These are phyloP conservation scores for Bimuria novae-zelandiae DNA, from an alignment of 2,329 filamentous ascomycete genomes.

Conservation along the genomic window DNA sequence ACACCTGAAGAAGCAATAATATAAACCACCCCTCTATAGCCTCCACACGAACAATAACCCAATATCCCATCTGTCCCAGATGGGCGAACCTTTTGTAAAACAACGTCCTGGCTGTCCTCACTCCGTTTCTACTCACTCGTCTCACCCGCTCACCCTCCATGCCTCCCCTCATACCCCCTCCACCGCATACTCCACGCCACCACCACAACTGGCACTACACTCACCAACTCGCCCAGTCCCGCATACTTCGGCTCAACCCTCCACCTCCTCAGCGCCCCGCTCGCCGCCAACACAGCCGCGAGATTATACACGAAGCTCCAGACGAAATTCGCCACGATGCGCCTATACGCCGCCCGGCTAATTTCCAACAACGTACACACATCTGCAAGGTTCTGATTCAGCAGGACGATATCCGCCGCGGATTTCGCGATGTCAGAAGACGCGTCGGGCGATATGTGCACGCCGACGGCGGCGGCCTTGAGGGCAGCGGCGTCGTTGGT, in stretches of 20 bases:
- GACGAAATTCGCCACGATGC: slow-evolving; percentile 66
- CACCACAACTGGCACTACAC: slow-evolving; percentile 70
- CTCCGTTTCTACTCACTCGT: too few relatives aligned
- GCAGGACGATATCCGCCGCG: slow-evolving; percentile 71
- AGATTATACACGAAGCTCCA: slow-evolving; percentile 75
- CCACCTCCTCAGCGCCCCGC: slow-evolving; percentile 58
- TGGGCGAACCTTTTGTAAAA: too few relatives aligned
- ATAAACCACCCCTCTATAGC: background rate
- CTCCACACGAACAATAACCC: background rate
- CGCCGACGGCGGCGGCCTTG: slow-evolving; percentile 70
- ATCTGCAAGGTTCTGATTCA: slow-evolving; percentile 60
- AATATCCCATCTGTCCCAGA: background rate
- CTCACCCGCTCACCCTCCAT: slow-evolving; percentile 4
- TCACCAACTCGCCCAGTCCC: slow-evolving; percentile 73
- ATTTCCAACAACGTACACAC: slow-evolving; percentile 64
- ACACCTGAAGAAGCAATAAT: background rate
- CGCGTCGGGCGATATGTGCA: slow-evolving; percentile 69
- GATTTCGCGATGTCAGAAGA: slow-evolving; percentile 65
- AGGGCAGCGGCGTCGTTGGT: slow-evolving; percentile 79
- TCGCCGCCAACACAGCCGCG: slow-evolving; percentile 68
- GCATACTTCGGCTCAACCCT: slow-evolving; percentile 67
- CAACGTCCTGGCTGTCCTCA: too few relatives aligned
- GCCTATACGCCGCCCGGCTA: slow-evolving; percentile 46
- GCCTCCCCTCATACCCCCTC: slow-evolving; percentile 30
- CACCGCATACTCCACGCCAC: slow-evolving; percentile 58